Evolutionary conservation across 1,139 yeast species (phyloP), one percentile per base, ranked within the genome.

Genomic region (Zygosaccharomyces pseudobailii): DNA sequence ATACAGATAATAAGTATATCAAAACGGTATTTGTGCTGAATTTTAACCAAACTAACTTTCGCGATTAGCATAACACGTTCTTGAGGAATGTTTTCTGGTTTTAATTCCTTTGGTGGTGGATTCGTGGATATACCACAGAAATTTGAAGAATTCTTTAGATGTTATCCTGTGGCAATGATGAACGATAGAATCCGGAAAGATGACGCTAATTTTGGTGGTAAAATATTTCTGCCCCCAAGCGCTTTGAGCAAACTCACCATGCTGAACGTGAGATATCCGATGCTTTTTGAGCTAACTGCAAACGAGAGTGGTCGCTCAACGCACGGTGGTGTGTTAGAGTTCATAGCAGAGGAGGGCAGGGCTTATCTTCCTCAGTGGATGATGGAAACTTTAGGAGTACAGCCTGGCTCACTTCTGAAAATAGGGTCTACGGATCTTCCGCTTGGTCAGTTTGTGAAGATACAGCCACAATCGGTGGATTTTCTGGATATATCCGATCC

Each of bases 361-460:
- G 94, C 82, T 3, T 94, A 94, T 64, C 64, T 92, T 39, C 99
- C 99, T 0, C 90, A 87, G 59, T 94, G 99, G 99, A 90, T 92
- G 94, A 81, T 92, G 89, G 76, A 71, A 42, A 86, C 95, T 0
- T 69, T 94, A 41, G 72, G 75, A 32, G 70, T 87, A 9, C 77
- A 77, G 42, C 87, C 96, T 0, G 98, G 98, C 0, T 78, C 87
- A 23, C 71, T 94, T 52, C 71, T 92, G 23, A 84, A 84, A 55
- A 78, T 94, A 36, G 75, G 82, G 40, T 80, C 81, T 46, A 82
- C 92, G 40, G 95, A 88, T 62, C 73, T 94, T 47, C 92, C 94
- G 6, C 76, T 83, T 53, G 99, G 98, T 6, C 73, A 75, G 35
- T 92, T 87, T 70, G 97, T 92, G 31, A 90, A 88, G 69, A 79